A percentile compares a stretch with the other conserved stretches of the same genome.
Conservation (phyloP, 345 rosid species). For the Pugionium cornutum region DNA sequence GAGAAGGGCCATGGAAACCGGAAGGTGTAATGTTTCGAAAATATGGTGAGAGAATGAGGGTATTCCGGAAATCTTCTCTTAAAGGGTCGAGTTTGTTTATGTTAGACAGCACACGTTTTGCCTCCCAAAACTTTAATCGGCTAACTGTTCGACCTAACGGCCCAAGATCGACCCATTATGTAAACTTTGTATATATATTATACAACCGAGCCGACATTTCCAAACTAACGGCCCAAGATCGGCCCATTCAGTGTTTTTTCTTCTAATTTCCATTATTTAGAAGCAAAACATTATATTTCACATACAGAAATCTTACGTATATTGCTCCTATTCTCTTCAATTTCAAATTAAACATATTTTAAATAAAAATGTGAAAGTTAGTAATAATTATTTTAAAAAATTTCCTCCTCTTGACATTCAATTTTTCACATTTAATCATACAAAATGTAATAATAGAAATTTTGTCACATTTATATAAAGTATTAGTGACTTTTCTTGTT, state of each 20-base stretch:
- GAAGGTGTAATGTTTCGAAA: slow-evolving; percentile 9
- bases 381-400: no score
- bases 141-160: neutral
- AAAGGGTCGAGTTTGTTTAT: neutral
- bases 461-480: neutral
- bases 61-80: neutral
- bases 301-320: no score
- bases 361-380: no score
- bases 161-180: neutral
- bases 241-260: no score
- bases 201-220: no score
- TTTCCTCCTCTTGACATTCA: no score
- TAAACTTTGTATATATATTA: neutral
- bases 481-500: neutral
- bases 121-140: neutral
- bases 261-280: no score
- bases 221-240: no score
- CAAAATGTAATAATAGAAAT: neutral
- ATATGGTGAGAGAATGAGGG: slow-evolving; percentile 1
- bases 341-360: no score
- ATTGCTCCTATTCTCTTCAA: no score
- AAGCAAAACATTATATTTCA: no score
- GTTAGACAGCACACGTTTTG: neutral
- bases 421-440: no score
- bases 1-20: slow-evolving; percentile 23